Percentiles rank a stretch among this genome's conserved stretches.
These are phyloP conservation scores for Vitis rupestris DNA, from an alignment of 164 flowering plant genomes.

Conservation along the genomic window DNA sequence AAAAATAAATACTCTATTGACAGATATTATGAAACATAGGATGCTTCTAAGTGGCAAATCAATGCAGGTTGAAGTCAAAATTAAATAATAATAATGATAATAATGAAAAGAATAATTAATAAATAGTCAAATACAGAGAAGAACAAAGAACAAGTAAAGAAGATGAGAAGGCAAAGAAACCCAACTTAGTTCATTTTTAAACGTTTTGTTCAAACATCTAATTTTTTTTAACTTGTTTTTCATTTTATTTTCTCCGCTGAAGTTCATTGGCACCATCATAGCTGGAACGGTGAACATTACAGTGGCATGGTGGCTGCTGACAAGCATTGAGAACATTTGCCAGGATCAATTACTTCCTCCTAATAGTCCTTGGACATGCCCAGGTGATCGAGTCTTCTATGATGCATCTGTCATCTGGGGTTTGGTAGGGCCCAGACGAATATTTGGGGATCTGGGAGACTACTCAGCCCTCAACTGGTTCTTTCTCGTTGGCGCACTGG, in stretches of 20 bases:
- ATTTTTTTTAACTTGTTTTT: not conserved
- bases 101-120: too few relatives aligned
- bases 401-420: slow-evolving; percentile 71
- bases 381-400: slow-evolving; percentile 46
- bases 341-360: slow-evolving; percentile 45
- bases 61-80: too few relatives aligned
- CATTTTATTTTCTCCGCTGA: too few relatives aligned
- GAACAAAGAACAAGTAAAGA: too few relatives aligned
- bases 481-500: slow-evolving; percentile 41
- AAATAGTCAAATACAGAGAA: too few relatives aligned
- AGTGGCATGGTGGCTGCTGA: slow-evolving; percentile 70
- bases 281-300: slow-evolving; percentile 61
- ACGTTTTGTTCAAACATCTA: not conserved
- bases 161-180: too few relatives aligned
- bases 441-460: slow-evolving; percentile 41
- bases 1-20: too few relatives aligned
- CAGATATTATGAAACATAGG: too few relatives aligned
- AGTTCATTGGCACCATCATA: slow-evolving; percentile 69
- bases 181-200: too few relatives aligned
- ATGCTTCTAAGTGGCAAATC: too few relatives aligned
- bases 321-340: slow-evolving; percentile 58
- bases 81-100: too few relatives aligned
- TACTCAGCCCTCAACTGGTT: slow-evolving; percentile 54
- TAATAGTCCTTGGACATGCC: slow-evolving; percentile 77
- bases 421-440: slow-evolving; percentile 46